Evolutionary conservation across 2,329 filamentous ascomycete species (phyloP), one percentile per base, ranked within the genome.

Genomic region (Madurella mycetomatis): DNA sequence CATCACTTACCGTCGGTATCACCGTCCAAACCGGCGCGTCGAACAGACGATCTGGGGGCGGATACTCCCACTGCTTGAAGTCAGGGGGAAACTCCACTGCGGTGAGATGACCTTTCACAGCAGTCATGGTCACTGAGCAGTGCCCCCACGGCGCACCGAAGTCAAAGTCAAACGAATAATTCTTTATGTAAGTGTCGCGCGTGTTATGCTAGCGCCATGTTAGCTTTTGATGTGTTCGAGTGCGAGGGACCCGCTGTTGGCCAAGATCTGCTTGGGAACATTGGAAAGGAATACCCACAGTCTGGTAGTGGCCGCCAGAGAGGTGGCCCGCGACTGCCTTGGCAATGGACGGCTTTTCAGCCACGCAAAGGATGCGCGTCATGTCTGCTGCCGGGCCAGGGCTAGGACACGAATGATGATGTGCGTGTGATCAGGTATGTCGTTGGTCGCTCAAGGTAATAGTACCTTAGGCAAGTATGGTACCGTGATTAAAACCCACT

Each of bases 271-370:
- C 45, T 30, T 54, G 12, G 48, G 17, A 49, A n/a, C n/a, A n/a
- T n/a, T n/a, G n/a, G n/a, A n/a, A 18, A 30, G 58, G 30, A n/a
- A 2, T 12, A 62, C 85, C 70, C 72, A 95, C 90, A 51, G 83
- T 85, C 69, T 83, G 81, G 55, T 85, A 78, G 16, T 76, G 75
- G 46, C 90, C 89, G 47, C 94, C 92, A 32, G 88, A 88, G 30
- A 99, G 80, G 76, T 97, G 92, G 54, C 85, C 83, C 40, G 94
- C 90, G 47, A 99, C 92, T 39, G 92, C 91, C 72, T 94, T 96
- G 54, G 94, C 90, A 59, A 99, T 96, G 41, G 92, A 95, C 37
- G 91, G 91, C 79, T 99, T 82, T 63, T 82, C 79, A 41, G 79
- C 79, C 63, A 82, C 79, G 60, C 79, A 82, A 12, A 82, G 69